These are phyloP conservation scores for Elsinoe necatrix DNA, from an alignment of 2,329 filamentous ascomycete genomes.

Conservation along the genomic window DNA sequence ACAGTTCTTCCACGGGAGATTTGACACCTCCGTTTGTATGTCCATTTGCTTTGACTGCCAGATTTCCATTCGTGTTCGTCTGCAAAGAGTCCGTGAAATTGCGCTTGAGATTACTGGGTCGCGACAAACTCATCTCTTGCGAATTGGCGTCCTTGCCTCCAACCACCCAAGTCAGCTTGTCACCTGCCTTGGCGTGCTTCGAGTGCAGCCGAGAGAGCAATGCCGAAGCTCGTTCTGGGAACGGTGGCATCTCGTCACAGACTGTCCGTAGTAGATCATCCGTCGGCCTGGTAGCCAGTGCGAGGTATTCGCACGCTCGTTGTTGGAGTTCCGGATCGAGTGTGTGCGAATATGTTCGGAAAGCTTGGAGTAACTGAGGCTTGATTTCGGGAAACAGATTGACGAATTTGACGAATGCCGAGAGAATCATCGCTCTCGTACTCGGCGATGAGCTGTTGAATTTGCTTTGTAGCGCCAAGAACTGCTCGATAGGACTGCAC, in stretches of 20 bases:
- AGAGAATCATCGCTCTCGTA: constrained; percentile 88
- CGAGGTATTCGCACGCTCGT: constrained; percentile 88
- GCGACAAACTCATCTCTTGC: constrained; percentile 69
- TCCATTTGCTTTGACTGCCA: constrained; percentile 22
- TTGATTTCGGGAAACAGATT: constrained; percentile 99
- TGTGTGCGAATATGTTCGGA: constrained; percentile 86
- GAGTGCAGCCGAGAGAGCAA: constrained; percentile 86
- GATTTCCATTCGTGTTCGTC: constrained; percentile 21
- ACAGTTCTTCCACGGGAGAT: constrained; percentile 52
- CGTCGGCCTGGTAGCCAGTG: constrained; percentile 72
- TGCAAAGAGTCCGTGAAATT: constrained; percentile 56
- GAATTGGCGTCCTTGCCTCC: constrained; percentile 89
- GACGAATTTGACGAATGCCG: constrained; percentile 94
- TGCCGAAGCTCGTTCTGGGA: constrained; percentile 88
- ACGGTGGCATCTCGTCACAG: constrained; percentile 97
- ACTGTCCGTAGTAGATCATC: constrained; percentile 89
- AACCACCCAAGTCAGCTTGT: constrained; percentile 96
- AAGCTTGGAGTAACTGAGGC: constrained; percentile 82
- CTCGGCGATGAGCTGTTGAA: constrained; percentile 79
- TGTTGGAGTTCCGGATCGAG: constrained; percentile 94
- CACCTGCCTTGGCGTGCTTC: constrained; percentile 77
- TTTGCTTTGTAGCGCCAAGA: constrained; percentile 83
- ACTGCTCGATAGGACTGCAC: constrained; percentile 95
- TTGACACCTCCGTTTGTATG: constrained; percentile 24
- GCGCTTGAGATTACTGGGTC: constrained; percentile 74